Evolutionary conservation across 2,329 filamentous ascomycete species (phyloP).

Genomic region (Trichoderma sp.): DNA sequence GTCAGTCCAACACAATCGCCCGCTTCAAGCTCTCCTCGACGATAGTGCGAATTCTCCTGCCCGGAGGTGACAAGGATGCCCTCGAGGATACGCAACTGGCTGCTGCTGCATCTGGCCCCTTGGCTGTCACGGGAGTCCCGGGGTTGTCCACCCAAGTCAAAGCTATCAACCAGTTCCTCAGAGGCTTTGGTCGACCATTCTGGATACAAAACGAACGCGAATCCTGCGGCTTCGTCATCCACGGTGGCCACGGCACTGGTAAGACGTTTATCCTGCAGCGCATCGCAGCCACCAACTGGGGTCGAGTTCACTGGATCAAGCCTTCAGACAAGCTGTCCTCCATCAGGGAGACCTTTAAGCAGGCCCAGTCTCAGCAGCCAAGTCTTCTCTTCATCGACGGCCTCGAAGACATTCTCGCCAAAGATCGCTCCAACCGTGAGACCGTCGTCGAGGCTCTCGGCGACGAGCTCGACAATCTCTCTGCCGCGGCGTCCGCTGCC

Average conservation of each 20-base stretch:
- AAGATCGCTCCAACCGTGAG: constrained; percentile 50
- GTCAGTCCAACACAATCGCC: constrained; percentile 42
- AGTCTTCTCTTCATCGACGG: constrained; percentile 78
- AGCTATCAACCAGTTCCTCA: constrained; percentile 64
- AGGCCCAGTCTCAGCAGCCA: constrained; percentile 65
- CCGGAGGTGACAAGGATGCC: constrained; percentile 27
- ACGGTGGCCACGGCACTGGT: constrained; percentile 80
- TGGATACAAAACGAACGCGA: constrained; percentile 31
- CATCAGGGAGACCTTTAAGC: constrained; percentile 66
- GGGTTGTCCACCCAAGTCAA: constrained; percentile 64
- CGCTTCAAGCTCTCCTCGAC: constrained; percentile 41
- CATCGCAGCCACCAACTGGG: constrained; percentile 67
- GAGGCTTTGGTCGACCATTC: constrained; percentile 47
- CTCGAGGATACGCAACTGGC: neutral
- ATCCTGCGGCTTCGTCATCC: constrained; percentile 64
- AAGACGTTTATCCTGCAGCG: constrained; percentile 72
- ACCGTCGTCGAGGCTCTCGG: constrained; percentile 50
- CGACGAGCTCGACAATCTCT: constrained; percentile 55
- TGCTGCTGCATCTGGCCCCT: constrained; percentile 28
- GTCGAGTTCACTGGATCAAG: constrained; percentile 61
- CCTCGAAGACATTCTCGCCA: constrained; percentile 66
- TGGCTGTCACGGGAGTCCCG: constrained; percentile 57
- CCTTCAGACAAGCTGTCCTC: constrained; percentile 53
- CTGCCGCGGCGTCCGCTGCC: constrained; percentile 36
- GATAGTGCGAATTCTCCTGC: constrained; percentile 36